A percentile compares a stretch with the other conserved stretches of the same genome.
phyloP scores from a whole-genome alignment of 2,329 filamentous ascomycete genomes.

The Geosmithia flava region DNA sequence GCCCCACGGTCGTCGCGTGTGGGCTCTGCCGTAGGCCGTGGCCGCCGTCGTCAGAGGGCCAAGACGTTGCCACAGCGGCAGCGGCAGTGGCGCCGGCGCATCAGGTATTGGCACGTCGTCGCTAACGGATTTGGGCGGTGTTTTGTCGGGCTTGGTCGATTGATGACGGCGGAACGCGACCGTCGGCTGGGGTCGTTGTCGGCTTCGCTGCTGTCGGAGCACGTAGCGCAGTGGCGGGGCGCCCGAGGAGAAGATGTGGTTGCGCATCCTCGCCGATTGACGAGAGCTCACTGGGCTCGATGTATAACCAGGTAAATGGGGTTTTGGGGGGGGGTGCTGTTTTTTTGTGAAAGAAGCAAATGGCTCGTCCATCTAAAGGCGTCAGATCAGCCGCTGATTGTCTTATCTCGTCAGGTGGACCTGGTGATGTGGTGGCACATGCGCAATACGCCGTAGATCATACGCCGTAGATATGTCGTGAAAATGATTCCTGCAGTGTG shows the following conservation, averaged over 20 bases:
- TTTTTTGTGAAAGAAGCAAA: too few relatives aligned
- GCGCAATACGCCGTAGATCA: too few relatives aligned
- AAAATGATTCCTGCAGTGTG: too few relatives aligned
- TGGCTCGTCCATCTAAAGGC: too few relatives aligned
- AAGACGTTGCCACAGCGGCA: constrained; percentile 41
- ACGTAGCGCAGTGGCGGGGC: neutral
- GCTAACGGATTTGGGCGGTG: neutral
- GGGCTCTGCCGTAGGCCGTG: constrained; percentile 55
- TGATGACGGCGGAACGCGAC: neutral
- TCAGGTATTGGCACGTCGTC: constrained; percentile 3
- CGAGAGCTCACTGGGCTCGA: neutral
- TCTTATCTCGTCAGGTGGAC: too few relatives aligned
- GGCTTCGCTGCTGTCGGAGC: neutral
- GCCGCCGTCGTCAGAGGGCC: constrained; percentile 41
- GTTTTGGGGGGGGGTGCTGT: too few relatives aligned
- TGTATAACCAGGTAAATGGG: too few relatives aligned
- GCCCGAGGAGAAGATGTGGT: neutral
- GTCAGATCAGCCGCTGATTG: too few relatives aligned
- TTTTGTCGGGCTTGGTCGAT: neutral
- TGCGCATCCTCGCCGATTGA: neutral
- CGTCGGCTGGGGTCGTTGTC: neutral
- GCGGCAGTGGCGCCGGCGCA: constrained; percentile 1
- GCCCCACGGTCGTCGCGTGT: constrained; percentile 59
- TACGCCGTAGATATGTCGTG: too few relatives aligned
- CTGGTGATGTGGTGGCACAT: too few relatives aligned